Evolutionary conservation across 805 yeast genomes (phyloP).

Genomic region (Saturnispora gosingensis): DNA sequence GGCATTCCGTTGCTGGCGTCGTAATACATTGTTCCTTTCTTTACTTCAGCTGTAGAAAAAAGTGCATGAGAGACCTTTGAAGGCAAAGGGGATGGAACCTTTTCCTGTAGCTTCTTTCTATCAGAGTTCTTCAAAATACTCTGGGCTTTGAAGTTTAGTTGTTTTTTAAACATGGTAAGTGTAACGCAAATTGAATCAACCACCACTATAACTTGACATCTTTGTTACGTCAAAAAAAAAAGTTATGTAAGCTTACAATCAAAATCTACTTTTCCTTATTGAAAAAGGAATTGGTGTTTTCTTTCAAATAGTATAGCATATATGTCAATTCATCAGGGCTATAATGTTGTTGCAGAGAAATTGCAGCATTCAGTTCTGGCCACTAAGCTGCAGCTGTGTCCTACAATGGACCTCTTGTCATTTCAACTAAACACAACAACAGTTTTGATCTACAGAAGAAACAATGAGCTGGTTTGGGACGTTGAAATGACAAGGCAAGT

Average conservation of each 20-base stretch:
- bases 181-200: not conserved
- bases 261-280: not conserved
- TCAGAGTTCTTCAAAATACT: conserved; percentile 81
- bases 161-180: conserved; percentile 43
- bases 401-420: conserved; percentile 28
- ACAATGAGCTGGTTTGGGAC: conserved; percentile 28
- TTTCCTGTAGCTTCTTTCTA: conserved; percentile 44
- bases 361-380: not conserved
- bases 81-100: conserved; percentile 35
- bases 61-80: conserved; percentile 51
- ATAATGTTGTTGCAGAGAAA: not conserved
- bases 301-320: not conserved
- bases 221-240: not conserved
- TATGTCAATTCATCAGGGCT: not conserved
- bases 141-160: conserved; percentile 55
- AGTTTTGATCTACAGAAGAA: conserved; percentile 25
- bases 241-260: not conserved
- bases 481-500: conserved; percentile 10
- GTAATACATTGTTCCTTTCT: conserved; percentile 55
- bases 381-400: conserved; percentile 23
- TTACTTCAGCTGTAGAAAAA: conserved; percentile 41
- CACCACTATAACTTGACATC: not conserved
- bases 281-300: not conserved
- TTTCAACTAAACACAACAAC: conserved; percentile 22
- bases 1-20: conserved; percentile 54